phyloP scores from a whole-genome alignment of 176 grass and related monocot species.

The Melocanna baccifera region DNA sequence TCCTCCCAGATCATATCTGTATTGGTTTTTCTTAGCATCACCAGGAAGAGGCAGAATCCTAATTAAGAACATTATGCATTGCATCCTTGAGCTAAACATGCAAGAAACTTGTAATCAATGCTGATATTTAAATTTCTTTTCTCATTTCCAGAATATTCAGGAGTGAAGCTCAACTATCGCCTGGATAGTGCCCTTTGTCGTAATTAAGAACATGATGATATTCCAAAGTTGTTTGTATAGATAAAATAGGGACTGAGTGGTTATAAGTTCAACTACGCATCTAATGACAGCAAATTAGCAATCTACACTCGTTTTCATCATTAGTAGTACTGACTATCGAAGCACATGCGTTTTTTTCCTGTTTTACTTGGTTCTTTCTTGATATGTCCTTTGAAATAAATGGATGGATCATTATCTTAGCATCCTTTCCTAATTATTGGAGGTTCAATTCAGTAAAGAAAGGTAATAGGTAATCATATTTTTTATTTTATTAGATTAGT shows the following conservation, averaged over 20 bases:
- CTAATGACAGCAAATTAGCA: neutral
- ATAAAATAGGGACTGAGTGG: neutral
- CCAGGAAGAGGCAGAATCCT: neutral
- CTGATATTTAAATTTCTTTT: neutral
- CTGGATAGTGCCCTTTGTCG: neutral
- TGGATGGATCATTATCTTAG: neutral
- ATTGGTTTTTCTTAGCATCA: constrained; percentile 3
- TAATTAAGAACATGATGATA: neutral
- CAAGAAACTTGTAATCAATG: neutral
- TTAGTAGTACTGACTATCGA: neutral
- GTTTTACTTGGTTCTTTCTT: neutral
- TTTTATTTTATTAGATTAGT: neutral
- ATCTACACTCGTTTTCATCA: neutral
- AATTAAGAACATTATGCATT: neutral
- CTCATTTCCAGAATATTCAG: constrained; percentile 15
- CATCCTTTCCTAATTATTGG: neutral
- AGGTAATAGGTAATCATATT: neutral
- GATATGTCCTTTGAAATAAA: constrained; percentile 22
- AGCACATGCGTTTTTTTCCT: neutral
- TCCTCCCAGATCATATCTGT: neutral
- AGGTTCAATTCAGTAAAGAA: constrained; percentile 1
- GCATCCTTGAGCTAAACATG: constrained; percentile 2
- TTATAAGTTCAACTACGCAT: neutral
- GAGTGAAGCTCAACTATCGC: neutral
- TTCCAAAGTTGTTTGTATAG: neutral